Base-by-base conservation (phyloP, 2,329 filamentous ascomycete species). In the Ilyonectria robusta region DNA sequence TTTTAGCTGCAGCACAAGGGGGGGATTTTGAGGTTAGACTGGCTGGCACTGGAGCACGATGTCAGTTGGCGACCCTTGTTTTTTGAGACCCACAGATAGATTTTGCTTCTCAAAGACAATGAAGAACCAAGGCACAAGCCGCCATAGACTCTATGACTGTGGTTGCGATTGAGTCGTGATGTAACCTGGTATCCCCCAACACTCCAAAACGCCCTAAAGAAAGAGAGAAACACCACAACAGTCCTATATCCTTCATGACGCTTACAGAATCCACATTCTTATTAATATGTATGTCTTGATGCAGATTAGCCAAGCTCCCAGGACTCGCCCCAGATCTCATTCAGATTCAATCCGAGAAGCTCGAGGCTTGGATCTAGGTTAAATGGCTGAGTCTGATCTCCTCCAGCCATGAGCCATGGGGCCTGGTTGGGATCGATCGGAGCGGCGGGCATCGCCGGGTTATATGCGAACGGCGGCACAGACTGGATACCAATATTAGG, bases 351-450 rank as follows among this genome's bases (percentile, higher is more conserved):
- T 4, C 86, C 86, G 55, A 88, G 77, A 48, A 86, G 78, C 72
- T 88, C 86, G 56, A 88, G 82, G 71, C 83, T 87, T 66, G 86
- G 85, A 63, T 88, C 86, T 33, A 86, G 83, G 69, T 87, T 87
- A 53, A 85, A 83, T 0, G 78, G 80, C 70, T 81, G 80, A 29
- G 77, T 74, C 57, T 74, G 69, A 62, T 79, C 78, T 35, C 71
- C 73, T 37, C 65, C 68, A 51, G 74, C 74, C 47, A 81, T 72
- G 61, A 78, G 76, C 78, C 80, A 82, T 35, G 77, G 77, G 60
- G 76, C 77, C 46, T 79, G 70, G 23, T 71, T 69, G 26, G 81
- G 74, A 50, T 83, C 79, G 55, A 82, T 75, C 29, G 78, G 76
- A 44, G 76, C 78, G 15, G 80, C 71, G 53, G 81, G 72, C 62